phyloP scores from a whole-genome alignment of 1,139 yeast genomes.

The Kurtzmaniella quercitrusa region DNA sequence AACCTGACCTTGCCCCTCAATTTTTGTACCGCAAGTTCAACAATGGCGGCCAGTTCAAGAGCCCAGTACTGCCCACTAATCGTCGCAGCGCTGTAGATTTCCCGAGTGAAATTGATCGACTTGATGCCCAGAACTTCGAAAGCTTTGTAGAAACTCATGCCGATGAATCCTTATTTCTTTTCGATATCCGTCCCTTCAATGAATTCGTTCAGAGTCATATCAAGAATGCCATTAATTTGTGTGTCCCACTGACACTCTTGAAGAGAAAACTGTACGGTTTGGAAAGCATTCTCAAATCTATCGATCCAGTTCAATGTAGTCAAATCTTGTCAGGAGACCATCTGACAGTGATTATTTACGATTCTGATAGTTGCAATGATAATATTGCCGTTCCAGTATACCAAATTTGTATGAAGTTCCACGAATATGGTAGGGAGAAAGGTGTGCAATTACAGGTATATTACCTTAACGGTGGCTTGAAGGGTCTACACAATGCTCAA shows the following conservation, averaged over 20 bases:
- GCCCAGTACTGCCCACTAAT: slow-evolving; percentile 10
- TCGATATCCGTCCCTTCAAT: slow-evolving; percentile 38
- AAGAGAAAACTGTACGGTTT: slow-evolving; percentile 33
- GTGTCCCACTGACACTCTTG: slow-evolving; percentile 39
- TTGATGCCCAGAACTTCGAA: slow-evolving; percentile 4
- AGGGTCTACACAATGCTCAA: background rate
- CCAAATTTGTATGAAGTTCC: slow-evolving; percentile 41
- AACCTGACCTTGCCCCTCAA: background rate
- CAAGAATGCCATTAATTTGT: slow-evolving; percentile 28
- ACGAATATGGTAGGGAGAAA: slow-evolving; percentile 16
- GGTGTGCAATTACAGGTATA: slow-evolving; percentile 21
- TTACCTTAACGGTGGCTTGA: slow-evolving; percentile 33
- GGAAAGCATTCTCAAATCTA: slow-evolving; percentile 25
- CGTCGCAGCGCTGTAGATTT: slow-evolving; percentile 9
- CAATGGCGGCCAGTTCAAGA: slow-evolving; percentile 1
- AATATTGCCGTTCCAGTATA: slow-evolving; percentile 33
- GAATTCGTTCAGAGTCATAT: slow-evolving; percentile 26
- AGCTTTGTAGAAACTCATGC: slow-evolving; percentile 1
- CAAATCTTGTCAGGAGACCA: slow-evolving; percentile 16
- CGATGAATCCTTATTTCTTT: slow-evolving; percentile 13
- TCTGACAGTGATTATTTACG: slow-evolving; percentile 47
- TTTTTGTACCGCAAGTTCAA: background rate
- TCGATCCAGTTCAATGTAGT: slow-evolving; percentile 13
- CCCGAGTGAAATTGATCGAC: slow-evolving; percentile 6
- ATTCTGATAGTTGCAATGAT: slow-evolving; percentile 24